Evolutionary conservation across 1,284 basidiomycete species (phyloP).

Genomic region (Rhizoctonia solani): DNA sequence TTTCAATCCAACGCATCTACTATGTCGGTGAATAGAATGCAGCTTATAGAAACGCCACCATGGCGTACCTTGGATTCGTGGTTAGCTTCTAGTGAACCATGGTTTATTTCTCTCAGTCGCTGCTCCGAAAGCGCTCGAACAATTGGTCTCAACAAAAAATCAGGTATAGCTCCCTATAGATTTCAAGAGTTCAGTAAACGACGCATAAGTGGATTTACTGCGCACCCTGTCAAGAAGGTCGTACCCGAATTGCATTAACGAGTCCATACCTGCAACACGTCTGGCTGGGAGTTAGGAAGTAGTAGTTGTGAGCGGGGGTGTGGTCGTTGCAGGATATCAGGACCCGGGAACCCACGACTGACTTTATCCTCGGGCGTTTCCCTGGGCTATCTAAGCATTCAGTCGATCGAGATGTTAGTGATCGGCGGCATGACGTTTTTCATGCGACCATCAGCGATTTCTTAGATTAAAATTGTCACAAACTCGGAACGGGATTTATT

Average conservation of each 20-base stretch:
- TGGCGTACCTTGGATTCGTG: slow-evolving; percentile 66
- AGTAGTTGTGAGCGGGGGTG: not conserved
- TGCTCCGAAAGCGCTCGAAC: slow-evolving; percentile 65
- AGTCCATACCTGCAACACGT: slow-evolving; percentile 6
- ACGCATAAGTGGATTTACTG: not conserved
- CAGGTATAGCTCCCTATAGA: slow-evolving; percentile 61
- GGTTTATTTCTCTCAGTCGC: slow-evolving; percentile 64
- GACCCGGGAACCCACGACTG: too few species aligned
- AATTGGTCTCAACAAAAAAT: slow-evolving; percentile 61
- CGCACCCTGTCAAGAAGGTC: not conserved
- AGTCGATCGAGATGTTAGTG: too few species aligned
- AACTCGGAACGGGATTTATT: too few species aligned
- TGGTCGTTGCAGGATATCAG: not conserved
- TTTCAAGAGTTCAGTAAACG: not conserved
- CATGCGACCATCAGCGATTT: too few species aligned
- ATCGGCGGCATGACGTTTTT: too few species aligned
- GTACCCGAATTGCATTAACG: slow-evolving; percentile 16
- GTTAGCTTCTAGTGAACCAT: slow-evolving; percentile 64
- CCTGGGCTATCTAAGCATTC: too few species aligned
- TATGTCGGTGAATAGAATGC: slow-evolving; percentile 47
- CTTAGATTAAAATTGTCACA: too few species aligned
- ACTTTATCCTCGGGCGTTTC: too few species aligned
- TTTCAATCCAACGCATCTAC: slow-evolving; percentile 53
- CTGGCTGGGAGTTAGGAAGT: not conserved
- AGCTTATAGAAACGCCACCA: not conserved